These are phyloP conservation scores for Fusarium sp. DNA, from an alignment of 2,329 filamentous ascomycete species.

Conservation along the genomic window DNA sequence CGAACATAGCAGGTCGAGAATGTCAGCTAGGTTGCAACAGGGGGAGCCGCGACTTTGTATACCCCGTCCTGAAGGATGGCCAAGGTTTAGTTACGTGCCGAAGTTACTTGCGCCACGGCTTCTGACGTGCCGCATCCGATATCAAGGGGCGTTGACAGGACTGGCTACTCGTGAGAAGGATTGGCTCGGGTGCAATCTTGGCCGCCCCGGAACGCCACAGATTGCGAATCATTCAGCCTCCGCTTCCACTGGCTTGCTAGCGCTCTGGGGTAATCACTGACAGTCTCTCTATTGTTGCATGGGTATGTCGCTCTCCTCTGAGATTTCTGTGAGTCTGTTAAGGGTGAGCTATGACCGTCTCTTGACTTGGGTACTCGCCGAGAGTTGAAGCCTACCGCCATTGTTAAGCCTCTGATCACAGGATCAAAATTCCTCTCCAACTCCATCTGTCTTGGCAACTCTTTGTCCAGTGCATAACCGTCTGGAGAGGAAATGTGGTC, in stretches of 20 bases:
- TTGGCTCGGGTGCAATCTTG: background rate
- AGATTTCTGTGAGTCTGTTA: background rate
- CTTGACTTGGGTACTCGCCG: background rate
- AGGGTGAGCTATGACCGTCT: background rate
- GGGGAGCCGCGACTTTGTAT: background rate
- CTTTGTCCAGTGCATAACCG: background rate
- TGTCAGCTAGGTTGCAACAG: background rate
- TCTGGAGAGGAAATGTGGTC: background rate
- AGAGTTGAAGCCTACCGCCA: background rate
- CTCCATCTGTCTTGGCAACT: background rate
- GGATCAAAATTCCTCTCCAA: background rate
- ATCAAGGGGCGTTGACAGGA: background rate
- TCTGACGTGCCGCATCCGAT: background rate
- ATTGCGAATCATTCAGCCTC: background rate
- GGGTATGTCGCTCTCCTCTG: background rate
- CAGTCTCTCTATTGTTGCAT: background rate
- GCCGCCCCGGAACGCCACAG: background rate
- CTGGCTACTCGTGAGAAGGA: background rate
- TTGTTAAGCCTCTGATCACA: background rate
- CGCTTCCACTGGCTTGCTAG: rapidly evolving
- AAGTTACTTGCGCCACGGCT: background rate
- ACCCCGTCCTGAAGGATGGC: background rate
- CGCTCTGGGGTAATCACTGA: background rate
- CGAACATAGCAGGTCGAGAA: background rate
- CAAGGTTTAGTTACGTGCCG: background rate